Percentiles rank a stretch among this genome's conserved stretches.
These are phyloP conservation scores for Balansia obtecta DNA, from an alignment of 2,329 filamentous ascomycete species.

Conservation along the genomic window DNA sequence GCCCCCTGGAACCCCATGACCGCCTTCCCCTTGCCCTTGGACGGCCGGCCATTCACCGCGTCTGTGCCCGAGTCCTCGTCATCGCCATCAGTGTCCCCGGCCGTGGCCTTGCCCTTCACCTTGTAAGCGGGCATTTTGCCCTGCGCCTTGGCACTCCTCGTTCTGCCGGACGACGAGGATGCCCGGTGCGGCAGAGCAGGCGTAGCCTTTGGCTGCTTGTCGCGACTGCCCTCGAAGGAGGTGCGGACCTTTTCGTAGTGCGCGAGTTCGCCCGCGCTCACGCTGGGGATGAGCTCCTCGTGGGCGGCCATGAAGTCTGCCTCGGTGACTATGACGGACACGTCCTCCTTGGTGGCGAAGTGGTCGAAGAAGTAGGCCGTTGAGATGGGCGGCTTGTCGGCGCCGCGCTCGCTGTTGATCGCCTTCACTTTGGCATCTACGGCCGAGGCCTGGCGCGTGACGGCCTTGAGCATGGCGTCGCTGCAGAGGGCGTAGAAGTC, in stretches of 20 bases:
- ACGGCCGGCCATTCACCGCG: slow-evolving; percentile 17
- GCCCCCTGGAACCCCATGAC: slow-evolving; percentile 38
- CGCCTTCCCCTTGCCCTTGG: slow-evolving; percentile 48
- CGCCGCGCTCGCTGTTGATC: slow-evolving; percentile 43
- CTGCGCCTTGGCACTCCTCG: slow-evolving; percentile 14
- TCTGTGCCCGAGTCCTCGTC: slow-evolving; percentile 21
- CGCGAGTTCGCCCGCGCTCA: slow-evolving; percentile 79
- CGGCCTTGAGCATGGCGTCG: slow-evolving; percentile 97
- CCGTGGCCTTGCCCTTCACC: slow-evolving; percentile 24
- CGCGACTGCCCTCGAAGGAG: slow-evolving; percentile 57
- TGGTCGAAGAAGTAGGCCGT: slow-evolving; percentile 97
- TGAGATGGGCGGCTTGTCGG: slow-evolving; percentile 43
- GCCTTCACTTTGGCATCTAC: slow-evolving; percentile 74
- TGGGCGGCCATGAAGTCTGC: slow-evolving; percentile 77
- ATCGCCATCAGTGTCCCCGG: slow-evolving; percentile 15
- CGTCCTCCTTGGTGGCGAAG: slow-evolving; percentile 67
- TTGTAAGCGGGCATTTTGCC: slow-evolving; percentile 27
- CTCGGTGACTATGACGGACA: slow-evolving; percentile 78
- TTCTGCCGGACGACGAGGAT: slow-evolving; percentile 16
- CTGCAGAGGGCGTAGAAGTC: slow-evolving; percentile 96
- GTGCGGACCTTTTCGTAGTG: slow-evolving; percentile 81
- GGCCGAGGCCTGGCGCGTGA: slow-evolving; percentile 73
- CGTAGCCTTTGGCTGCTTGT: slow-evolving; percentile 15
- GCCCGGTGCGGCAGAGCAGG: neutral
- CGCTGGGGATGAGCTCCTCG: slow-evolving; percentile 78